These are phyloP conservation scores for Ganoderma lingzhi DNA, from an alignment of 1,284 basidiomycete genomes.

Conservation along the genomic window DNA sequence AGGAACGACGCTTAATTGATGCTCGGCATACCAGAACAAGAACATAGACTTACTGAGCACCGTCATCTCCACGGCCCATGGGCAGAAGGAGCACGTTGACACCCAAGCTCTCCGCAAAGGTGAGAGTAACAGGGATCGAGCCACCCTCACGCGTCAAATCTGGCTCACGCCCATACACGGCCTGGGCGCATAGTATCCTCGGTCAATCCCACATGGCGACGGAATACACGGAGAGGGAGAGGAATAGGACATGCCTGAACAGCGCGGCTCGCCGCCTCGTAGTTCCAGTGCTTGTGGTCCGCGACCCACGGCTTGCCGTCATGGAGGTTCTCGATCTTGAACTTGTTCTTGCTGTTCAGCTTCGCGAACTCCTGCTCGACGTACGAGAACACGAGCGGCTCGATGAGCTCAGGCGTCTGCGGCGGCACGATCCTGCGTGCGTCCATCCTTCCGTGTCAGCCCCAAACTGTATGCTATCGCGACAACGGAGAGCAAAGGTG, in stretches of 20 bases:
- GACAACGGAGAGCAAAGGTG: background rate
- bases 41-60: conserved; percentile 76
- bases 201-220: background rate
- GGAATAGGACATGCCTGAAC: conserved; percentile 45
- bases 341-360: conserved; percentile 84
- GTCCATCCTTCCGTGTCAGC: background rate
- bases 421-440: conserved; percentile 80
- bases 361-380: conserved; percentile 85
- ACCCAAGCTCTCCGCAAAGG: conserved; percentile 89
- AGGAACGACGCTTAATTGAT: conserved; percentile 9
- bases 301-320: conserved; percentile 94
- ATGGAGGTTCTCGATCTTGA: conserved; percentile 74
- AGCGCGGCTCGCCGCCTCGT: conserved; percentile 89
- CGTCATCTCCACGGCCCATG: conserved; percentile 94
- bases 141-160: conserved; percentile 76
- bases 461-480: background rate
- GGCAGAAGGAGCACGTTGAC: conserved; percentile 89
- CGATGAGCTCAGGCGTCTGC: conserved; percentile 81
- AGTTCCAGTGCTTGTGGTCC: conserved; percentile 93
- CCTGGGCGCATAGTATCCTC: conserved; percentile 18
- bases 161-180: conserved; percentile 35
- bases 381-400: conserved; percentile 78
- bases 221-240: too few species aligned
- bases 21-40: background rate
- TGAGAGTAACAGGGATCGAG: conserved; percentile 95